Evolutionary conservation across 257 asterid genomes (phyloP).

Genomic region (Solanum medicagineum): DNA sequence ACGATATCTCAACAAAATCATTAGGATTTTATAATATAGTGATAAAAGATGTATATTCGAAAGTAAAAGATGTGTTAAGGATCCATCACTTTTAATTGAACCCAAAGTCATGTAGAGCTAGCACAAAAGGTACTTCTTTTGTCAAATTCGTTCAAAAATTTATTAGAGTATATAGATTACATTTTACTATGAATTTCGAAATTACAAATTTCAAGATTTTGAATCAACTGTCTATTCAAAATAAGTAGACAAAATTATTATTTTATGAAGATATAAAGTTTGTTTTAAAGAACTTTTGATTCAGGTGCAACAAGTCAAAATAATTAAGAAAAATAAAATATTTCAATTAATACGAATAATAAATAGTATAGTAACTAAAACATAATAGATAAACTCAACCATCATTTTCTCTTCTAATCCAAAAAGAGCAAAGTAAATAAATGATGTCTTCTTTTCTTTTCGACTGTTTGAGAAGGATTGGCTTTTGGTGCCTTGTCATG

Average conservation of each 20-base stretch:
- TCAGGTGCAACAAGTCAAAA: no score
- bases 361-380: no score
- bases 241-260: no score
- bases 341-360: no score
- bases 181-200: background rate
- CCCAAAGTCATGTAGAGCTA: background rate
- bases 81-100: background rate
- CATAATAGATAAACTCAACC: no score
- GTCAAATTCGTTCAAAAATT: no score
- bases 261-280: no score
- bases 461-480: background rate
- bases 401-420: no score
- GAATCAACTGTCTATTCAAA: background rate
- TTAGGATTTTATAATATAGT: background rate
- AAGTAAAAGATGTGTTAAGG: background rate
- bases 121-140: no score
- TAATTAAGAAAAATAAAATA: no score
- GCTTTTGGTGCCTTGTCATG: background rate
- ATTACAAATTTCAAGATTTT: background rate
- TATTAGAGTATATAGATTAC: no score
- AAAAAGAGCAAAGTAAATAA: background rate
- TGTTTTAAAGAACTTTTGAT: no score
- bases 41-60: background rate
- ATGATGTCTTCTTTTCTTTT: background rate
- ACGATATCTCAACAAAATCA: background rate